Evolutionary conservation across 2,329 filamentous ascomycete species (phyloP).

Genomic region (Blumeriella jaapii): DNA sequence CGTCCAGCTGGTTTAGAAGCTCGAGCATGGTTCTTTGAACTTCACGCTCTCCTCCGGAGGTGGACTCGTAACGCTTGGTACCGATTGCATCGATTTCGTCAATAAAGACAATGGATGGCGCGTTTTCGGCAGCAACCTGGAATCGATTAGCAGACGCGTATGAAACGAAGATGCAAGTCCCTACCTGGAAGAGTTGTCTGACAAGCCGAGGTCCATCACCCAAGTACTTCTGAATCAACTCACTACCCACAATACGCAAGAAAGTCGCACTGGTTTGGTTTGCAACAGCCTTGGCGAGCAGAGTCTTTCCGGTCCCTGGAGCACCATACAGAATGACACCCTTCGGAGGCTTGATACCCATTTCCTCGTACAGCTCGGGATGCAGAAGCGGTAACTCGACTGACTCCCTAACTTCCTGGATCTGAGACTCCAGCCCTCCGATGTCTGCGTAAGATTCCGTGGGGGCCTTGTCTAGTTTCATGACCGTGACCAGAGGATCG

Average conservation of each 20-base stretch:
- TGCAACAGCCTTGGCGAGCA: slow-evolving; percentile 91
- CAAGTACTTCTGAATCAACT: slow-evolving; percentile 97
- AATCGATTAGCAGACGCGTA: slow-evolving; percentile 14
- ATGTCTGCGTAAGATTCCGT: slow-evolving; percentile 98
- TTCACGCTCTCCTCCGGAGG: slow-evolving; percentile 91
- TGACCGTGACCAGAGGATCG: slow-evolving; percentile 90
- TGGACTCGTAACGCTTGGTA: slow-evolving; percentile 97
- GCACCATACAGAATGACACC: slow-evolving; percentile 98
- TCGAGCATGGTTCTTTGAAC: slow-evolving; percentile 98
- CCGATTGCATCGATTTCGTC: slow-evolving; percentile 99
- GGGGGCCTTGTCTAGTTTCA: slow-evolving; percentile 98
- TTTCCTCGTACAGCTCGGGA: slow-evolving; percentile 96
- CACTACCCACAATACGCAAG: slow-evolving; percentile 90
- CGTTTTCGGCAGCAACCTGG: slow-evolving; percentile 85
- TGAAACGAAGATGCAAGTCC: slow-evolving; percentile 11
- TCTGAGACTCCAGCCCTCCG: slow-evolving; percentile 87
- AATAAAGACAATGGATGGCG: slow-evolving; percentile 96
- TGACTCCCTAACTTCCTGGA: slow-evolving; percentile 94
- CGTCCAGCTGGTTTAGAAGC: slow-evolving; percentile 93
- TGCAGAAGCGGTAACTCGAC: slow-evolving; percentile 92
- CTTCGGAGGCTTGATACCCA: slow-evolving; percentile 99
- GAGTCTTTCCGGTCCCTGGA: slow-evolving; percentile 91
- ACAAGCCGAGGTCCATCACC: slow-evolving; percentile 92
- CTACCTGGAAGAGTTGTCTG: slow-evolving; percentile 82
- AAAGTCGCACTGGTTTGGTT: slow-evolving; percentile 99